phyloP scores from a whole-genome alignment of 192 early-diverging fungal genomes.

The Backusella luteola region DNA sequence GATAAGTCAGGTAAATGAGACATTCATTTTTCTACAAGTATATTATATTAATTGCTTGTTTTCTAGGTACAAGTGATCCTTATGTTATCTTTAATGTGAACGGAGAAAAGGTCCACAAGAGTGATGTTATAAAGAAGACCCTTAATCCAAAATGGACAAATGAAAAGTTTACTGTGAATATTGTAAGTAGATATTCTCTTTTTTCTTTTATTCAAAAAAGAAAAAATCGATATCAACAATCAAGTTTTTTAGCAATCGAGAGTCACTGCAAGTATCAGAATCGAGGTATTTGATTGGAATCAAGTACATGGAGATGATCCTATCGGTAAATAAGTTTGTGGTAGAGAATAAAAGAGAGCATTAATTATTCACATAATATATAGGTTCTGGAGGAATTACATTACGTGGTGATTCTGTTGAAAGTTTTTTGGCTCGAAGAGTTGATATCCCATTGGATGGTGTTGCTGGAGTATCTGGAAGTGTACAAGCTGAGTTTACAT shows the following conservation, averaged over 20 bases:
- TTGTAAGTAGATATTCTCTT: constrained; percentile 9
- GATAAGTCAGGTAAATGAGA: constrained; percentile 33
- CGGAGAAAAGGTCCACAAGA: constrained; percentile 58
- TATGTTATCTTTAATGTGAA: constrained; percentile 59
- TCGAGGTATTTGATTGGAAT: constrained; percentile 69
- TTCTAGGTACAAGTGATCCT: constrained; percentile 60
- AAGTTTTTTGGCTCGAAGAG: constrained; percentile 35
- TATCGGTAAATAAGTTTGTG: constrained; percentile 31
- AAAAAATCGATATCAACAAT: neutral
- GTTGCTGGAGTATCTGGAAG: constrained; percentile 29
- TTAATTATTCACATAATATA: neutral
- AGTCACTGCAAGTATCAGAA: constrained; percentile 30
- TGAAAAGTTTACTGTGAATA: constrained; percentile 25
- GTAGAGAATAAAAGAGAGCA: neutral
- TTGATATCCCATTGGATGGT: constrained; percentile 39
- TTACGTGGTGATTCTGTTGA: constrained; percentile 24
- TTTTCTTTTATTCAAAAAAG: neutral
- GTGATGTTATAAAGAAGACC: constrained; percentile 58
- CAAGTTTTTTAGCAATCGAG: constrained; percentile 19
- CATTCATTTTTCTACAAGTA: neutral
- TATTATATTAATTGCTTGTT: neutral
- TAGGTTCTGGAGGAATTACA: constrained; percentile 33
- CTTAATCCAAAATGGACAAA: constrained; percentile 54
- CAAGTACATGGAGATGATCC: constrained; percentile 50
- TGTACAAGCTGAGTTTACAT: constrained; percentile 48